Evolutionary conservation across 202 grass and related monocot species (phyloP).

Genomic region (Zoysia matrella): DNA sequence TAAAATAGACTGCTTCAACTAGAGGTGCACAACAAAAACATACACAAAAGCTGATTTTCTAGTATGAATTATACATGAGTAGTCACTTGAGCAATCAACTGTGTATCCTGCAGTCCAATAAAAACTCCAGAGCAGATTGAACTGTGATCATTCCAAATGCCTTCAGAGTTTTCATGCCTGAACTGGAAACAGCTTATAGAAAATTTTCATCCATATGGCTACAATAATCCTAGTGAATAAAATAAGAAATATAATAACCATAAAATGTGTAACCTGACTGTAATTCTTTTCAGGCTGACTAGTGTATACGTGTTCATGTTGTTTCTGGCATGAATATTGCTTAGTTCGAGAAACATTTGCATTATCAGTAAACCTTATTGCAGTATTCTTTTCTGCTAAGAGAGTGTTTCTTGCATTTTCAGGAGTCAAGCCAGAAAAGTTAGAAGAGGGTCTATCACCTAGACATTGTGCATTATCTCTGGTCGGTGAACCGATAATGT

Average conservation of each 20-base stretch:
- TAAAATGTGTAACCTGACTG: background rate
- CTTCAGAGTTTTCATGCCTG: background rate
- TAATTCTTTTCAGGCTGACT: background rate
- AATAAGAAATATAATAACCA: background rate
- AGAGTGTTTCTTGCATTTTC: slow-evolving; percentile 27
- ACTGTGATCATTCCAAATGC: slow-evolving; percentile 21
- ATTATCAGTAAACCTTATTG: background rate
- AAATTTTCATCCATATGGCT: background rate
- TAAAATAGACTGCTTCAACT: too few species aligned
- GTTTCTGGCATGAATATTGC: background rate
- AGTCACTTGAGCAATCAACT: background rate
- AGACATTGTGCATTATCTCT: slow-evolving; percentile 97
- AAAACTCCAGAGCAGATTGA: background rate
- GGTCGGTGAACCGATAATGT: slow-evolving; percentile 99
- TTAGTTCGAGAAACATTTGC: slow-evolving; percentile 11
- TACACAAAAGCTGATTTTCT: too few species aligned
- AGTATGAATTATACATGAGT: slow-evolving; percentile 18
- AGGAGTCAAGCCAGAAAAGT: slow-evolving; percentile 83
- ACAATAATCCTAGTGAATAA: background rate
- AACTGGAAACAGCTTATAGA: slow-evolving; percentile 17
- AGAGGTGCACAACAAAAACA: too few species aligned
- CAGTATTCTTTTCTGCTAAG: slow-evolving; percentile 17
- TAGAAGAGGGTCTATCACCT: slow-evolving; percentile 83
- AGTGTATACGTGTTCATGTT: background rate
- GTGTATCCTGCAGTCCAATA: background rate